Evolutionary conservation across 1,139 yeast species (phyloP), one percentile per base, ranked within the genome.

Genomic region (Scheffersomyces quercinus): DNA sequence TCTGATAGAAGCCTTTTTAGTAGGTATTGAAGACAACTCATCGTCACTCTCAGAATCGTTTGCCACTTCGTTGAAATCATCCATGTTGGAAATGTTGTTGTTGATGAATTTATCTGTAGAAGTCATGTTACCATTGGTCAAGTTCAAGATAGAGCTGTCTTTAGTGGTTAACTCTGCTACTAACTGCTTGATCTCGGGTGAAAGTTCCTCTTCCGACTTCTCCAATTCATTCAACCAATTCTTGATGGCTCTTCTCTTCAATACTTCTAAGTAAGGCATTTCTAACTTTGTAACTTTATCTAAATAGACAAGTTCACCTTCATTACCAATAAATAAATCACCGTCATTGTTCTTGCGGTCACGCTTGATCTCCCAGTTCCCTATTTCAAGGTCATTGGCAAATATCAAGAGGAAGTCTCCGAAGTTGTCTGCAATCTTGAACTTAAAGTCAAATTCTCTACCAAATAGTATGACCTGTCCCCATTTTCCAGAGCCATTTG

Each of bases 401-500:
- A 88, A 87, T 29, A 78, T 74, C 43, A 89, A 70, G 42, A 89
- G 66, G 61, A 90, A 90, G 52, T 86, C 90, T 30, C 95, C 96
- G 86, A 95, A 90, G 46, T 83, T 85, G 40, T 83, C 82, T 13
- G 96, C 90, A 26, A 89, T 68, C 38, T 79, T 87, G 61, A 77
- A 88, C 62, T 89, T 89, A 36, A 85, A 79, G 64, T 89, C 97
- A 58, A 85, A 88, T 47, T 91, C 97, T 55, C 96, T 79, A 34
- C 97, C 97, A 64, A 88, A 90, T 42, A 88, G 60, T 45, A 91
- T 88, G 24, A 88, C 88, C 62, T 90, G 96, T 12, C 97, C 98
- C 72, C 82, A 77, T 36, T 67, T 72, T 29, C 96, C 96, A 0
- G 47, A 41, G 1, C 68, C 67, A 13, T 70, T 66, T 3, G 81